phyloP scores from a whole-genome alignment of 495 filamentous ascomycete species.

The Trichocladium antarcticum region DNA sequence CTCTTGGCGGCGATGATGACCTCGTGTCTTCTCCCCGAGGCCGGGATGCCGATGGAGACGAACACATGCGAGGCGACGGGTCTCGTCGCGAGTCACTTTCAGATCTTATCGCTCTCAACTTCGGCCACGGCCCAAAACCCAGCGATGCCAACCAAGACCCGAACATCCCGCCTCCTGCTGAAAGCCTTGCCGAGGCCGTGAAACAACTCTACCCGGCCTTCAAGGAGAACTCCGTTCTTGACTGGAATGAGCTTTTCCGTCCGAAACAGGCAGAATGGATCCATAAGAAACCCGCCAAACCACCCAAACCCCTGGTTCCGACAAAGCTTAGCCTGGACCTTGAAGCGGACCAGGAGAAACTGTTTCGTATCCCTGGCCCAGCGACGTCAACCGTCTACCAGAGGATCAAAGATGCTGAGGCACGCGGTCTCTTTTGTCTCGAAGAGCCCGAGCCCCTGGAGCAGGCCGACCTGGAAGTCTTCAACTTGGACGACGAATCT shows the following conservation, averaged over 20 bases:
- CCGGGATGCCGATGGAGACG: conserved; percentile 26
- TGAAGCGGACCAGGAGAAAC: conserved; percentile 64
- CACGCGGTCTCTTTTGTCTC: conserved; percentile 47
- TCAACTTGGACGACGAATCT: conserved; percentile 40
- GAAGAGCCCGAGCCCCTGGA: conserved; percentile 39
- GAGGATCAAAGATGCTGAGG: conserved; percentile 45
- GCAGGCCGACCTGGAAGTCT: conserved; percentile 46
- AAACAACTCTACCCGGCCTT: conserved; percentile 61
- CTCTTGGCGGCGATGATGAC: conserved; percentile 22
- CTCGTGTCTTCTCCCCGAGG: conserved; percentile 26
- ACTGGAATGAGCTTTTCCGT: conserved; percentile 64
- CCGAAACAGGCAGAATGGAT: conserved; percentile 60
- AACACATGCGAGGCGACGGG: conserved; percentile 18
- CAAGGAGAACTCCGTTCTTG: conserved; percentile 49
- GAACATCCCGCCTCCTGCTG: conserved; percentile 45
- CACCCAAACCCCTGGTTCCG: conserved; percentile 68
- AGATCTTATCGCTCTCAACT: conserved; percentile 34
- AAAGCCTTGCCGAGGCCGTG: conserved; percentile 57
- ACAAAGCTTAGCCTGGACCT: conserved; percentile 82
- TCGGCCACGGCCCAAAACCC: conserved; percentile 32
- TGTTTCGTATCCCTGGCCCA: conserved; percentile 57
- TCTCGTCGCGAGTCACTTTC: conserved; percentile 13
- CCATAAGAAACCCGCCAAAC: conserved; percentile 57
- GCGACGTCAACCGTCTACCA: conserved; percentile 35
- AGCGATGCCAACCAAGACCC: conserved; percentile 35